Conservation (phyloP, 2,329 filamentous ascomycete genomes). For the Didymella lethalis region DNA sequence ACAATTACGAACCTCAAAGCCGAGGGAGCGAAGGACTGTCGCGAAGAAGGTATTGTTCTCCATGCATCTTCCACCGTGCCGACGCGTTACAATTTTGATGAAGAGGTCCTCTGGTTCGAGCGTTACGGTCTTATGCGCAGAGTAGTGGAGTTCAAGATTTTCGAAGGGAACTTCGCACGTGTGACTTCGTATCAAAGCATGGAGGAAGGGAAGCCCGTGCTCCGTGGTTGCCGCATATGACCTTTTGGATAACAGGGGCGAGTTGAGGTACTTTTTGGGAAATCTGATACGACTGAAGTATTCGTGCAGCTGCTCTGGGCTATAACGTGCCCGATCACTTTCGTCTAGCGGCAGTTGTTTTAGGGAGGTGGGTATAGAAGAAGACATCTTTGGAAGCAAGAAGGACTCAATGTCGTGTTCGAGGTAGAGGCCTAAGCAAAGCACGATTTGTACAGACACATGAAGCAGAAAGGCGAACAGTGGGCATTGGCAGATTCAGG, state of each 20-base stretch:
- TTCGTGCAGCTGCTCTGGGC: slow-evolving; percentile 8
- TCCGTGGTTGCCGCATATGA: slow-evolving; percentile 9
- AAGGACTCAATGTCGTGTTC: no score
- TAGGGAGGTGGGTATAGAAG: not conserved
- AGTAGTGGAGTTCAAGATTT: slow-evolving; percentile 48
- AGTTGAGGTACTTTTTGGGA: slow-evolving; percentile 13
- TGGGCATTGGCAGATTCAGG: not conserved
- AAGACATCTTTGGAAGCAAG: not conserved
- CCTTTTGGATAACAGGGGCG: slow-evolving; percentile 10
- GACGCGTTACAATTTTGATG: slow-evolving; percentile 55
- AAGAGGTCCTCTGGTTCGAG: slow-evolving; percentile 57
- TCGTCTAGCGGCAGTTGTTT: slow-evolving; percentile 17
- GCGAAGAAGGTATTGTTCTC: slow-evolving; percentile 63
- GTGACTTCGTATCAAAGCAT: slow-evolving; percentile 15
- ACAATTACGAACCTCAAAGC: slow-evolving; percentile 49
- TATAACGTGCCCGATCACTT: slow-evolving; percentile 18
- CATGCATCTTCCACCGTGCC: slow-evolving; percentile 65
- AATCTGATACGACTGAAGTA: slow-evolving; percentile 17
- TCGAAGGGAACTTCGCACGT: slow-evolving; percentile 17
- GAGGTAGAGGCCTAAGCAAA: not conserved
- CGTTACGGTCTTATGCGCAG: slow-evolving; percentile 46
- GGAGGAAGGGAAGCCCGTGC: slow-evolving; percentile 18
- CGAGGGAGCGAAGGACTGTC: slow-evolving; percentile 58
- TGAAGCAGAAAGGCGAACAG: not conserved
- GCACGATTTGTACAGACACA: not conserved